Evolutionary conservation across 305 asterid genomes (phyloP), one percentile per base, ranked within the genome.

Genomic region (Plantago coronopus): DNA sequence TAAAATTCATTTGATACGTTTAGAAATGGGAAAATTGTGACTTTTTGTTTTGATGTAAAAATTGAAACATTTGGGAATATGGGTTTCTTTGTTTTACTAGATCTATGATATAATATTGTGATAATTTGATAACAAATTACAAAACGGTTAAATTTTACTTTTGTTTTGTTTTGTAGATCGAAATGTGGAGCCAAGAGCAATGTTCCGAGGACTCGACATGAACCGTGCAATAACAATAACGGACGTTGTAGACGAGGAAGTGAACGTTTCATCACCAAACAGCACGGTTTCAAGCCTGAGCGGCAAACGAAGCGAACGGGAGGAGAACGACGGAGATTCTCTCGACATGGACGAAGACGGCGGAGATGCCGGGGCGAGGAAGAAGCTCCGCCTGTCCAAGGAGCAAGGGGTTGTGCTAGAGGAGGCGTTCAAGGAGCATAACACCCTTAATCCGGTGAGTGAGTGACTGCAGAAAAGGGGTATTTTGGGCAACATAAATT

Each of bases 371-470:
- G 79, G 81, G 48, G 83, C 77, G 14, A 74, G 91, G 83, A 94
- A 94, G 82, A 94, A 94, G 77, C 88, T 89, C 70, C 85, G 99
- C 59, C 77, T 89, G 45, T 83, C 96, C 5, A 94, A 89, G 71
- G 99, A 94, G n/a, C 99, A 93, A 78, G 97, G 97, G 34, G 89
- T 81, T 11, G 71, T 93, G 58, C 95, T 93, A 2, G 99, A 89
- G 29, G 97, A 93, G 64, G 83, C 97, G 0, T 93, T 93, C 78
- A 89, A 85, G 78, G 95, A 81, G 65, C 94, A 91, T 65, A 81
- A 81, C 63, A 86, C 95, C 16, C 94, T 89, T 29, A 89, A 82
- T 62, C 96, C 99, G 71, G 94, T 81, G 53, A 77, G 87, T 81
- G 76, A 72, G 74, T 34, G 27, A 18, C n/a, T n/a, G n/a, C n/a